Percentiles rank a stretch among this genome's conserved stretches.
These are phyloP conservation scores for Trichomonas vaginalis DNA, from an alignment of 208 protist species.

Conservation along the genomic window DNA sequence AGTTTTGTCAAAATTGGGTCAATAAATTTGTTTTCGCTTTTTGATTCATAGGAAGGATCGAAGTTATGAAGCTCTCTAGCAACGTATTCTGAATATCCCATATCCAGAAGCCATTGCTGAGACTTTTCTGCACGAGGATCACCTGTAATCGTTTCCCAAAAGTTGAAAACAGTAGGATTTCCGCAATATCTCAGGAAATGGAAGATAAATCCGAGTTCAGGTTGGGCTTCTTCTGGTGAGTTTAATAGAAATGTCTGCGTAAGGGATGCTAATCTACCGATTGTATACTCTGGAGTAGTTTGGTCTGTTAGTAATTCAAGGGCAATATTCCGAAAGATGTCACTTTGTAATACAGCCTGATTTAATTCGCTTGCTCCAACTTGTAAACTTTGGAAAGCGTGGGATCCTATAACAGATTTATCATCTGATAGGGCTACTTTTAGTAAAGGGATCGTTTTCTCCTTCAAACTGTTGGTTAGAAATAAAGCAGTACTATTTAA, in stretches of 20 bases:
- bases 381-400: not conserved
- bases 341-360: not conserved
- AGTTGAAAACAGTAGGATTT: not conserved
- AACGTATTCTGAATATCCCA: not conserved
- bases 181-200: not conserved
- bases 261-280: not conserved
- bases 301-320: not conserved
- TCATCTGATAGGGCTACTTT: not conserved
- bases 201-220: not conserved
- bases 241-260: not conserved
- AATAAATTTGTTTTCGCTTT: not conserved
- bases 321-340: not conserved
- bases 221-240: not conserved
- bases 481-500: not conserved
- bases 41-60: not conserved
- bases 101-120: not conserved
- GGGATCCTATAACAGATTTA: not conserved
- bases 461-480: not conserved
- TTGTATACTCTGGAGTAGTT: not conserved
- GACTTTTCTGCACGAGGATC: not conserved
- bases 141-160: not conserved
- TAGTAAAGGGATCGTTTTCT: not conserved
- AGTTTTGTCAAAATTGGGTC: not conserved
- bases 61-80: not conserved
- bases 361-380: not conserved